These are phyloP conservation scores for Somion occarium DNA, from an alignment of 1,284 basidiomycete genomes.

Conservation along the genomic window DNA sequence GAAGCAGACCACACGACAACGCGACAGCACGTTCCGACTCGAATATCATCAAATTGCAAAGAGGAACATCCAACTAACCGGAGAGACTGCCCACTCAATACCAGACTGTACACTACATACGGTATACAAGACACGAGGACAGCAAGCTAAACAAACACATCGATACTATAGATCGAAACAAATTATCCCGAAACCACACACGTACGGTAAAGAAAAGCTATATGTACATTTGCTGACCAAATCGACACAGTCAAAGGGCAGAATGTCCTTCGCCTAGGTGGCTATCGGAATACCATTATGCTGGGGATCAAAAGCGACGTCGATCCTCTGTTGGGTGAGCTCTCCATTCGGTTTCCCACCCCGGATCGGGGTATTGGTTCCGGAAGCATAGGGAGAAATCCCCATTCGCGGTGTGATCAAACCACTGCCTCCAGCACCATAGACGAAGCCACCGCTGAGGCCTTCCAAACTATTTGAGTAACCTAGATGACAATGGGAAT, in stretches of 20 bases:
- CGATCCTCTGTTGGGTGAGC: slow-evolving; percentile 20
- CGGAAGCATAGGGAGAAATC: slow-evolving; percentile 33
- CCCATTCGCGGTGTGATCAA: slow-evolving; percentile 52
- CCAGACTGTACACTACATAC: too few relatives aligned
- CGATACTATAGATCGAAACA: background rate
- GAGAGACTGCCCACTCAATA: too few relatives aligned
- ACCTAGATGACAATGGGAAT: slow-evolving; percentile 35
- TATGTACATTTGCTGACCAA: too few relatives aligned
- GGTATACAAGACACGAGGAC: background rate
- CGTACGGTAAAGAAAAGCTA: background rate
- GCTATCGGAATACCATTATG: slow-evolving; percentile 3
- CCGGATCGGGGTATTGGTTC: slow-evolving; percentile 28
- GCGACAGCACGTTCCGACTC: too few relatives aligned
- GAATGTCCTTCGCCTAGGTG: background rate
- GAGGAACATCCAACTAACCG: too few relatives aligned
- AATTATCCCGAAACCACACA: background rate
- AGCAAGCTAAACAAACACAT: background rate
- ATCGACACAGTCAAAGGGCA: background rate
- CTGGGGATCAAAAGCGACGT: slow-evolving; percentile 19
- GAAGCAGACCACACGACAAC: too few relatives aligned
- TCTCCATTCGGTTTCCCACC: slow-evolving; percentile 11
- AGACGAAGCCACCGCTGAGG: slow-evolving; percentile 76
- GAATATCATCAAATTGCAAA: too few relatives aligned
- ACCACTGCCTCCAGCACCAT: slow-evolving; percentile 73
- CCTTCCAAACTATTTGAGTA: slow-evolving; percentile 75